Percentiles rank a stretch among this genome's conserved stretches.
Evolutionary conservation across 192 early-diverging fungal species (phyloP).

Genomic region (Kappamyces sp.): DNA sequence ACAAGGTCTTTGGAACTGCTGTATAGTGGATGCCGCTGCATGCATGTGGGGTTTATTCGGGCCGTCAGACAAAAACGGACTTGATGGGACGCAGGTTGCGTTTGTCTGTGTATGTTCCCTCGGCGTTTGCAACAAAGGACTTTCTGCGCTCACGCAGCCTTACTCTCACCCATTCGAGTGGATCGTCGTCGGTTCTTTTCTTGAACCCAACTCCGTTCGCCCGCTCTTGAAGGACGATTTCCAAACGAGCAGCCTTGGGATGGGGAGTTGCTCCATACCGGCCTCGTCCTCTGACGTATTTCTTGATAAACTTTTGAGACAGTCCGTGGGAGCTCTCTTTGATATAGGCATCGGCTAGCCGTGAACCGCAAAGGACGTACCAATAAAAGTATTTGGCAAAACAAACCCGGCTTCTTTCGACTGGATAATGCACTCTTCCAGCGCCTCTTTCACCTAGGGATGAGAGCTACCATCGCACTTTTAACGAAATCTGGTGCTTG

Average conservation of each 20-base stretch:
- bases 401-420: conserved; percentile 38
- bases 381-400: conserved; percentile 40
- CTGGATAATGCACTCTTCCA: conserved; percentile 32
- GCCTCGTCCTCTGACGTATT: conserved; percentile 37
- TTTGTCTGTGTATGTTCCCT: conserved; percentile 24
- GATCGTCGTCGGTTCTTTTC: conserved; percentile 20
- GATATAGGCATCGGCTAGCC: conserved; percentile 40
- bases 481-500: conserved; percentile 26
- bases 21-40: background rate
- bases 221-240: conserved; percentile 42
- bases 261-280: conserved; percentile 47
- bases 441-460: conserved; percentile 4
- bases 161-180: conserved; percentile 37
- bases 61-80: conserved; percentile 26
- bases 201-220: conserved; percentile 22
- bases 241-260: conserved; percentile 23
- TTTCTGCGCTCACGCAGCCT: conserved; percentile 24
- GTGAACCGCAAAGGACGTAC: conserved; percentile 17
- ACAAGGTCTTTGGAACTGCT: background rate
- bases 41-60: no score
- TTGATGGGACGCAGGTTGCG: conserved; percentile 20
- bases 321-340: conserved; percentile 29
- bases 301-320: conserved; percentile 20
- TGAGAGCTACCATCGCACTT: conserved; percentile 4
- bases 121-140: conserved; percentile 16